Evolutionary conservation across 2,329 filamentous ascomycete genomes (phyloP).

Genomic region (Cladophialophora psammophila): DNA sequence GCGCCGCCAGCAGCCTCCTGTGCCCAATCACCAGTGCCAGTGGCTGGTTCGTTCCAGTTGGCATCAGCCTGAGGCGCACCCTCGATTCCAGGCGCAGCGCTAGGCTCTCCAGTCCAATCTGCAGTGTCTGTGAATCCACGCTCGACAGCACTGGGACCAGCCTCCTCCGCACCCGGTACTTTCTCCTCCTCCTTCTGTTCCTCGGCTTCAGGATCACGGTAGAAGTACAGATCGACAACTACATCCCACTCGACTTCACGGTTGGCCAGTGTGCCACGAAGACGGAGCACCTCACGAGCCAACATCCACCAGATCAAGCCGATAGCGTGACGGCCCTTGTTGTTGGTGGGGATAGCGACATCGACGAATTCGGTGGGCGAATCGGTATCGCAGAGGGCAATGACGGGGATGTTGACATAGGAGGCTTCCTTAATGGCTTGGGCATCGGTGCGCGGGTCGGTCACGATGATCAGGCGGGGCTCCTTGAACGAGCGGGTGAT

Average conservation of each 20-base stretch:
- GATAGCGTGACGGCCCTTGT: conserved; percentile 99
- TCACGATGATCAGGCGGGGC: conserved; percentile 98
- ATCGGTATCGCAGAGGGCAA: conserved; percentile 98
- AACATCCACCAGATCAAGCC: conserved; percentile 99
- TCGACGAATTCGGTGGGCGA: conserved; percentile 99
- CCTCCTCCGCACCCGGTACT: conserved; percentile 83
- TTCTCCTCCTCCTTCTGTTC: conserved; percentile 96
- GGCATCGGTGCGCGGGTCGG: conserved; percentile 98
- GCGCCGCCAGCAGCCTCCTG: conserved; percentile 44
- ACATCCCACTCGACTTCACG: conserved; percentile 98
- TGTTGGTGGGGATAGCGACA: conserved; percentile 99
- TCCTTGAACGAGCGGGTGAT: conserved; percentile 99
- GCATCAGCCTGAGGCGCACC: conserved; percentile 65
- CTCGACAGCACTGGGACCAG: conserved; percentile 78
- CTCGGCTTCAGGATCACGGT: conserved; percentile 99
- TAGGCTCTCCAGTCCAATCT: conserved; percentile 74
- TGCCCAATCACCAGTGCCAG: conserved; percentile 58
- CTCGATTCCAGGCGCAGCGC: conserved; percentile 70
- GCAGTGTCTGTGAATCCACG: conserved; percentile 82
- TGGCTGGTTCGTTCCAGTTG: conserved; percentile 65
- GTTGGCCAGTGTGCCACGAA: conserved; percentile 94
- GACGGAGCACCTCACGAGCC: conserved; percentile 98
- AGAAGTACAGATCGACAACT: conserved; percentile 99
- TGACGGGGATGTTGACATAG: conserved; percentile 99
- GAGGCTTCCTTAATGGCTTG: conserved; percentile 99